These are phyloP conservation scores for Alternaria infectoria DNA, from an alignment of 2,329 filamentous ascomycete species.

Conservation along the genomic window DNA sequence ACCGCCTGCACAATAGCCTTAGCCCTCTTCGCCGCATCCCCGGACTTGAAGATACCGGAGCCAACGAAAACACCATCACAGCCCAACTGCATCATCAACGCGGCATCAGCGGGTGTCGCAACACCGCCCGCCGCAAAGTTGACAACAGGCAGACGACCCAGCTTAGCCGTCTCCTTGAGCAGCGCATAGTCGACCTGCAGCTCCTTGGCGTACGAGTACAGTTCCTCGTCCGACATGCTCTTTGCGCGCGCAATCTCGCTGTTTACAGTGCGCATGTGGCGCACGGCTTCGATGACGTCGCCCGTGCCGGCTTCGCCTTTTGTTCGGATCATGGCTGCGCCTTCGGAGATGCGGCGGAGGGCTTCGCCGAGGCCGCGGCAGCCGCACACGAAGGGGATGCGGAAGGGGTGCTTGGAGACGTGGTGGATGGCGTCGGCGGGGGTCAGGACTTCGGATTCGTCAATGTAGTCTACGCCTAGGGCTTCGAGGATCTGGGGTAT, in stretches of 20 bases:
- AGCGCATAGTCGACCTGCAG: slow-evolving; percentile 79
- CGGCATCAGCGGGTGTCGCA: slow-evolving; percentile 97
- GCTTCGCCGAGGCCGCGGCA: slow-evolving; percentile 95
- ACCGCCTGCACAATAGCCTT: slow-evolving; percentile 94
- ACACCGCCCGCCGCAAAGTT: slow-evolving; percentile 99
- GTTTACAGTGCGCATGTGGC: slow-evolving; percentile 92
- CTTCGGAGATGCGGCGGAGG: slow-evolving; percentile 86
- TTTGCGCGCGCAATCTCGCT: slow-evolving; percentile 77
- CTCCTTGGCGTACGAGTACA: slow-evolving; percentile 81
- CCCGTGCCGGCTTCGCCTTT: slow-evolving; percentile 98
- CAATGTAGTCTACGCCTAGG: slow-evolving; percentile 95
- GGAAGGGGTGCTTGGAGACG: slow-evolving; percentile 85
- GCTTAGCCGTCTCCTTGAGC: slow-evolving; percentile 83
- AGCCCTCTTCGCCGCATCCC: slow-evolving; percentile 86
- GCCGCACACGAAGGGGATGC: slow-evolving; percentile 91
- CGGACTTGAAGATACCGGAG: slow-evolving; percentile 95
- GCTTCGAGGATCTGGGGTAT: slow-evolving; percentile 82
- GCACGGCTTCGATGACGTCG: slow-evolving; percentile 94
- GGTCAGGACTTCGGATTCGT: slow-evolving; percentile 97
- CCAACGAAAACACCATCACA: slow-evolving; percentile 98
- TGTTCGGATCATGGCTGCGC: slow-evolving; percentile 97
- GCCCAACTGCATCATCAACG: slow-evolving; percentile 98
- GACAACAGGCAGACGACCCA: slow-evolving; percentile 89
- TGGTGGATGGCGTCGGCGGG: slow-evolving; percentile 90
- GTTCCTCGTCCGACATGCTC: slow-evolving; percentile 70